Evolutionary conservation across 164 flowering plant genomes (phyloP).

Genomic region (Liriodendron chinense): DNA sequence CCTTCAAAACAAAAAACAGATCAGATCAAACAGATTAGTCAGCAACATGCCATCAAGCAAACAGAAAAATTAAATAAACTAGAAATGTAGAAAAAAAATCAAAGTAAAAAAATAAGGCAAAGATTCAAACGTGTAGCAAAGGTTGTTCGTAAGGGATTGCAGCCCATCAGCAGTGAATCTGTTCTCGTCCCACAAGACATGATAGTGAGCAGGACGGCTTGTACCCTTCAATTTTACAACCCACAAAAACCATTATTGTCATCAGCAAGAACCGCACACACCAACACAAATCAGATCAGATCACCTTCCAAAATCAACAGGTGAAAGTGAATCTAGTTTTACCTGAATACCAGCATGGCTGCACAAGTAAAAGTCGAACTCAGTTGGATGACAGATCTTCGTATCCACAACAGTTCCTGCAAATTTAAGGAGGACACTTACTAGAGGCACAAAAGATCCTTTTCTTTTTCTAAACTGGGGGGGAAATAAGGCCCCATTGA

Average conservation of each 20-base stretch:
- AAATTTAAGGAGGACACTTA: background rate
- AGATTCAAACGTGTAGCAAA: conserved; percentile 53
- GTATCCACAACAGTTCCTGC: conserved; percentile 74
- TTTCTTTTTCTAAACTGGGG: background rate
- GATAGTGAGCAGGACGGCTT: conserved; percentile 61
- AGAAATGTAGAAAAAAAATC: background rate
- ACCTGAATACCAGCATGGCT: conserved; percentile 77
- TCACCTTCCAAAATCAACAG: background rate
- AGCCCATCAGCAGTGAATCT: conserved; percentile 47
- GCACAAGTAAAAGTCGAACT: conserved; percentile 61
- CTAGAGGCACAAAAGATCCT: background rate
- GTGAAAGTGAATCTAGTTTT: background rate
- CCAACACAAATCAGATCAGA: background rate
- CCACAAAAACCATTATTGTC: background rate
- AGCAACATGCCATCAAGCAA: background rate
- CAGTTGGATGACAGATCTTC: conserved; percentile 62
- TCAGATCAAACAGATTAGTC: background rate
- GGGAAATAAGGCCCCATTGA: background rate
- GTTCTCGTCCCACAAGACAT: conserved; percentile 61
- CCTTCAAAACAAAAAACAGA: conserved; percentile 25
- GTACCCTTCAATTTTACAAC: conserved; percentile 40
- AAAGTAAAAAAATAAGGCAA: background rate
- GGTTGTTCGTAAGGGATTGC: conserved; percentile 46
- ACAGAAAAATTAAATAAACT: background rate
- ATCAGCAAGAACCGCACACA: background rate